phyloP scores from a whole-genome alignment of 192 early-diverging fungal species.

The Coemansia sp. region DNA sequence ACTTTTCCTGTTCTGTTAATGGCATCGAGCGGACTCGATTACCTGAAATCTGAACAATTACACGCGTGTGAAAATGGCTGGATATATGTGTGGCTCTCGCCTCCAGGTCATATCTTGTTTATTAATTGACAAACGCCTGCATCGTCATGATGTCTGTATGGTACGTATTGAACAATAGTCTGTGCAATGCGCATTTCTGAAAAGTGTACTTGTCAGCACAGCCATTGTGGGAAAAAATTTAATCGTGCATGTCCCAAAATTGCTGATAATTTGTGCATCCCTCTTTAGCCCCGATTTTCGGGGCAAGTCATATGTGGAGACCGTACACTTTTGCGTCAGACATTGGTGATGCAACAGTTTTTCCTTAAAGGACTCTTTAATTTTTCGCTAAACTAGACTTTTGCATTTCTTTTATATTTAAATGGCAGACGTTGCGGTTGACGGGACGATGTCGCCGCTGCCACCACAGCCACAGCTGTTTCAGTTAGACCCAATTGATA shows the following conservation, averaged over 20 bases:
- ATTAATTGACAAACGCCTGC: neutral
- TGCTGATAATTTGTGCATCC: neutral
- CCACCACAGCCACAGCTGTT: conserved; percentile 50
- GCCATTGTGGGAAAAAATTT: neutral
- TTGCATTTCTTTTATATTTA: neutral
- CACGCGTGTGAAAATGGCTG: neutral
- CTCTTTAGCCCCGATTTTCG: neutral
- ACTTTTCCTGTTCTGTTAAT: neutral
- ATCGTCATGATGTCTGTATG: neutral
- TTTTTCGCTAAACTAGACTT: no score
- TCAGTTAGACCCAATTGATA: conserved; percentile 49
- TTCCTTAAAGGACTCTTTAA: no score
- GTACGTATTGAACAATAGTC: neutral
- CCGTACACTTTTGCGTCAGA: no score
- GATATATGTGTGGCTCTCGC: neutral
- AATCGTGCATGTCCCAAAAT: conserved; percentile 1
- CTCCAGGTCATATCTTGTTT: neutral
- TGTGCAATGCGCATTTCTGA: neutral
- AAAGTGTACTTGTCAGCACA: neutral
- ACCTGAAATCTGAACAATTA: neutral
- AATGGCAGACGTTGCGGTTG: conserved; percentile 3
- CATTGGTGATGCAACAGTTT: no score
- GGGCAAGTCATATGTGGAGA: neutral
- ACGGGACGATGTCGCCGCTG: conserved; percentile 14
- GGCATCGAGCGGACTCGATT: neutral